A percentile compares a stretch with the other conserved stretches of the same genome.
These are phyloP conservation scores for Neolentinus lepideus DNA, from an alignment of 1,284 basidiomycete genomes.

Conservation along the genomic window DNA sequence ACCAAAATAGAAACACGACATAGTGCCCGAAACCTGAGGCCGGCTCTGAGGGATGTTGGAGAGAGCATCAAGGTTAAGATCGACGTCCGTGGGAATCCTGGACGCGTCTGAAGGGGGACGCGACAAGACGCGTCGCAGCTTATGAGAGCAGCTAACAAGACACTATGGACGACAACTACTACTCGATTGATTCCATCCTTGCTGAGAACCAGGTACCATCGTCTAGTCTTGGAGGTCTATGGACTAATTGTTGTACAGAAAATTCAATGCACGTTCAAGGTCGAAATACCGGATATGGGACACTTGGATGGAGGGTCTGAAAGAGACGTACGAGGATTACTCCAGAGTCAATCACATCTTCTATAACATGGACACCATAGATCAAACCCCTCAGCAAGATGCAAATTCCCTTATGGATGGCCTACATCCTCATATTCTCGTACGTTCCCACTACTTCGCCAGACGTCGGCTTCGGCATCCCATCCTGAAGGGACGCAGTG, in stretches of 20 bases:
- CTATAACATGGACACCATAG: conserved; percentile 28
- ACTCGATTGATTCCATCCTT: conserved; percentile 80
- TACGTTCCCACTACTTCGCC: conserved; percentile 27
- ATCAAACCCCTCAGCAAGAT: conserved; percentile 69
- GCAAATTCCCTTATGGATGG: conserved; percentile 83
- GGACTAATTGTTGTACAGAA: conserved; percentile 41
- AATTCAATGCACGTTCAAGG: conserved; percentile 84
- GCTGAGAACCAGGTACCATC: conserved; percentile 77
- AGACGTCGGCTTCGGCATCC: conserved; percentile 4
- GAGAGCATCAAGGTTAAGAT: conserved; percentile 7
- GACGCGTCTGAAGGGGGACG: conserved; percentile 4
- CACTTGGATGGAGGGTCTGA: conserved; percentile 82
- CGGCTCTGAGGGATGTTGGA: conserved; percentile 3
- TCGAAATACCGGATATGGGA: conserved; percentile 80
- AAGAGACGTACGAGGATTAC: conserved; percentile 51
- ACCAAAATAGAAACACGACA: background rate
- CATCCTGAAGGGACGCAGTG: conserved; percentile 33
- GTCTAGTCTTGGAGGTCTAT: background rate
- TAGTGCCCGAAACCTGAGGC: conserved; percentile 5
- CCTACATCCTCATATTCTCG: conserved; percentile 78
- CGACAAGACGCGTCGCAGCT: background rate
- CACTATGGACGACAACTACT: conserved; percentile 81
- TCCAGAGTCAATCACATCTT: background rate
- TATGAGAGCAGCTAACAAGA: conserved; percentile 1
- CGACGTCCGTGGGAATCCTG: background rate